These are phyloP conservation scores for Papiliotrema laurentii DNA, from an alignment of 1,284 basidiomycete species.

Conservation along the genomic window DNA sequence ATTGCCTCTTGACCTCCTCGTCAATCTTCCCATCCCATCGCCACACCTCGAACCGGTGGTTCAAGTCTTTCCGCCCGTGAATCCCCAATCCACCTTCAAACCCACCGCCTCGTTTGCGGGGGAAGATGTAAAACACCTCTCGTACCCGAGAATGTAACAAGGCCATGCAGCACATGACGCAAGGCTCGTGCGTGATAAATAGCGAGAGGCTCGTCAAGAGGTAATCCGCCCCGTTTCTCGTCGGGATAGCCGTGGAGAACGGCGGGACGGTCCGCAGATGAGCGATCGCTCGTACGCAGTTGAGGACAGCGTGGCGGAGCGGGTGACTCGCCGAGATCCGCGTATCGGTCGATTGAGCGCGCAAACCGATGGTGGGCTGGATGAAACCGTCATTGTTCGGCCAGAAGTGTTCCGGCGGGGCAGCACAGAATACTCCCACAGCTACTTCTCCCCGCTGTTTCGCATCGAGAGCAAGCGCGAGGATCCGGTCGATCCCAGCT, in stretches of 20 bases:
- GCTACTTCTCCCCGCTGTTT: slow-evolving; percentile 62
- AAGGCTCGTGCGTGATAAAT: slow-evolving; percentile 90
- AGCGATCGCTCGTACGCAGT: slow-evolving; percentile 60
- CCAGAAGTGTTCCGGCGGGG: slow-evolving; percentile 54
- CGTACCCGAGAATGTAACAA: slow-evolving; percentile 83
- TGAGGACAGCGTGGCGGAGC: slow-evolving; percentile 74
- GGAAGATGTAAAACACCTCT: slow-evolving; percentile 68
- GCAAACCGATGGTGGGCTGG: slow-evolving; percentile 43
- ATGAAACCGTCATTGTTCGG: slow-evolving; percentile 52
- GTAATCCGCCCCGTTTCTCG: slow-evolving; percentile 67
- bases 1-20: slow-evolving; percentile 14
- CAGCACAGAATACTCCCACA: slow-evolving; percentile 67
- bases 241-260: slow-evolving; percentile 35
- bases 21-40: slow-evolving; percentile 30
- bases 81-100: slow-evolving; percentile 57
- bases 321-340: slow-evolving; percentile 65
- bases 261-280: slow-evolving; percentile 52
- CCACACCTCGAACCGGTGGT: slow-evolving; percentile 72
- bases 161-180: slow-evolving; percentile 94
- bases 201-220: slow-evolving; percentile 74
- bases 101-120: slow-evolving; percentile 48
- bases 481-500: slow-evolving; percentile 59
- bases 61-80: slow-evolving; percentile 69
- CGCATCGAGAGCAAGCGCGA: slow-evolving; percentile 55
- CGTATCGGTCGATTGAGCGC: slow-evolving; percentile 59